phyloP scores from a whole-genome alignment of 1,284 basidiomycete genomes.

The Polyporus tsugae region DNA sequence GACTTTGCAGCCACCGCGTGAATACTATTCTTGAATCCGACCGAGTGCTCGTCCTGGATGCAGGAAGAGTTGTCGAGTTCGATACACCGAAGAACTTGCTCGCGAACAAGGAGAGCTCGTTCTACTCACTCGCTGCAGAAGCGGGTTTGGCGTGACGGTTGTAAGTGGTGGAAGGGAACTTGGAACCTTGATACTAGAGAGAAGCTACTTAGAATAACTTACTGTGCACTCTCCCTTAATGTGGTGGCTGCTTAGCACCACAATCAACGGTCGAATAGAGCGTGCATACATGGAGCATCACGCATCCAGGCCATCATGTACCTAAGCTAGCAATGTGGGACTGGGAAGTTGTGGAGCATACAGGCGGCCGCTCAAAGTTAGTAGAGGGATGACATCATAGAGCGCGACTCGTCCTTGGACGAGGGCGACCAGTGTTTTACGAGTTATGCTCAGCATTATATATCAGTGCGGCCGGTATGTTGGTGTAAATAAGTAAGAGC shows the following conservation, averaged over 20 bases:
- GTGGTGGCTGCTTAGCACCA: not conserved
- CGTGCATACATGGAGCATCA: not conserved
- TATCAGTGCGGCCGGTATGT: not conserved
- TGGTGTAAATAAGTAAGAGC: no score
- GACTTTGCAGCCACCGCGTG: conserved; percentile 72
- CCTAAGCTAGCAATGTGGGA: not conserved
- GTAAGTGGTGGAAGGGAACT: not conserved
- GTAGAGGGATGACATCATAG: conserved; percentile 29
- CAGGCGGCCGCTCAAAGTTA: not conserved
- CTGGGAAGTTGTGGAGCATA: not conserved
- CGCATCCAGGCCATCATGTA: not conserved
- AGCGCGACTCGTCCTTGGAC: not conserved
- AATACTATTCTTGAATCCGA: conserved; percentile 93
- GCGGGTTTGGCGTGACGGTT: conserved; percentile 52
- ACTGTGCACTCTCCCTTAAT: not conserved
- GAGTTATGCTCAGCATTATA: not conserved
- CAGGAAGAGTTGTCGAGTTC: conserved; percentile 79
- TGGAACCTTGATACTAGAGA: not conserved
- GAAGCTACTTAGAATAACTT: not conserved
- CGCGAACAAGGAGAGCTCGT: conserved; percentile 57
- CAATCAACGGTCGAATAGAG: not conserved
- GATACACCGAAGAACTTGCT: conserved; percentile 76
- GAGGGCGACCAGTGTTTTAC: not conserved
- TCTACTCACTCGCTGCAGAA: conserved; percentile 64
- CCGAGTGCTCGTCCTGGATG: conserved; percentile 84